A percentile compares a stretch with the other conserved stretches of the same genome.
Evolutionary conservation across 495 filamentous ascomycete genomes (phyloP).

Genomic region (Aspergillus egyptiacus): DNA sequence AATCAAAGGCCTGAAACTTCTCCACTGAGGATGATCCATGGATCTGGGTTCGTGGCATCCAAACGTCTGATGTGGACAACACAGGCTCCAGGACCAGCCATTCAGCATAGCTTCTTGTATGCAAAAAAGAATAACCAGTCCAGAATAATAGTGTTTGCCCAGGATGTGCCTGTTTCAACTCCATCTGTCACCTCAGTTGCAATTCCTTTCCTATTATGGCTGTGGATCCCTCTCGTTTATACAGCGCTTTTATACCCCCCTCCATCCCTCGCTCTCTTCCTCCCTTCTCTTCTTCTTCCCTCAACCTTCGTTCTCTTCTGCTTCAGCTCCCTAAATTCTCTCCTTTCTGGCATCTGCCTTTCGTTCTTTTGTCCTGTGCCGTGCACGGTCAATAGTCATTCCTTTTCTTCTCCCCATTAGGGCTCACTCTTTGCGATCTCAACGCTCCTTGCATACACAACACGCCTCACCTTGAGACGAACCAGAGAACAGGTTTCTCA

Average conservation of each 20-base stretch:
- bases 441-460: slow-evolving; percentile 1
- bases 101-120: too few species aligned
- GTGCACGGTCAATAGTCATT: slow-evolving; percentile 33
- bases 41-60: too few species aligned
- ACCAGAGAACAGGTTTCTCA: slow-evolving; percentile 14
- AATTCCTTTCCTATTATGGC: neutral
- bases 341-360: slow-evolving; percentile 11
- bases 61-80: too few species aligned
- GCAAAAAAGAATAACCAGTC: too few species aligned
- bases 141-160: too few species aligned
- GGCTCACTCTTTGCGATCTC: slow-evolving; percentile 20
- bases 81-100: too few species aligned
- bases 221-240: neutral
- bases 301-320: slow-evolving; percentile 8
- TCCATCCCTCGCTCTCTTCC: too few species aligned
- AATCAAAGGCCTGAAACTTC: too few species aligned
- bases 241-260: slow-evolving; percentile 1
- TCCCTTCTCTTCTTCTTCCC: slow-evolving; percentile 2
- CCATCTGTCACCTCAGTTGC: too few species aligned
- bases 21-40: too few species aligned
- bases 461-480: slow-evolving; percentile 2
- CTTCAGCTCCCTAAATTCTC: neutral
- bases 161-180: too few species aligned
- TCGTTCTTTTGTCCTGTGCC: slow-evolving; percentile 35
- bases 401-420: slow-evolving; percentile 12